Base-by-base conservation (phyloP, 805 yeast species). In the Metschnikowia lochheadii region DNA sequence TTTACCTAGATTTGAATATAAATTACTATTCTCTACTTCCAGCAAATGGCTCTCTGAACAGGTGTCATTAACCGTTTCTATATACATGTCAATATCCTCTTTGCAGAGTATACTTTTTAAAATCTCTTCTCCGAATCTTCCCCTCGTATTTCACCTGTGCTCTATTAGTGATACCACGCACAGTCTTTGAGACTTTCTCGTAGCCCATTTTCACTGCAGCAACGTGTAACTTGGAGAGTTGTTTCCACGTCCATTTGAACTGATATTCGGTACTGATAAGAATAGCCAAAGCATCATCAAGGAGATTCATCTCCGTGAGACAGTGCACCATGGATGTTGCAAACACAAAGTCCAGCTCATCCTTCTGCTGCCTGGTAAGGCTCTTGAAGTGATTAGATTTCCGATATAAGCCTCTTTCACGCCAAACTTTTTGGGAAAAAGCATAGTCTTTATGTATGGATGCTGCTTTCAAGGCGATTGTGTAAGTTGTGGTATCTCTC, bases 401-500 rank as follows among this genome's bases (percentile, higher is more conserved):
- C 46, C 97, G 73, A 67, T 77, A 89, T 20, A 63, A 53, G 2
- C 97, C 97, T 59, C 97, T 79, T 60, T 87, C 96, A 2, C 68
- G 65, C 96, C 96, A 90, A 1, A 87, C 72, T 23, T 68, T 65
- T 49, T 81, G 82, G 3, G 90, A 91, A 61, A 85, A 80, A 0
- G 71, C 72, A 38, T 76, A 64, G 58, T 84, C 78, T 37, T 75
- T 72, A 60, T 79, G 79, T 43, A 73, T 70, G 11, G 77, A 76
- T 1, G 92, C 87, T 0, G 92, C 92, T 50, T 78, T 74, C 59
- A 89, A 68, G 7, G 87, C 83, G 29, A 83, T 69, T 45, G 77
- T 77, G 62, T 86, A 89, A 2, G 83, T 63, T 33, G 76, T 63
- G 37, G 81, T 77, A 14, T 61, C 62, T 33, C 75, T 58, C 11